phyloP scores from a whole-genome alignment of 495 filamentous ascomycete species.

The Penicillium cataractarum region DNA sequence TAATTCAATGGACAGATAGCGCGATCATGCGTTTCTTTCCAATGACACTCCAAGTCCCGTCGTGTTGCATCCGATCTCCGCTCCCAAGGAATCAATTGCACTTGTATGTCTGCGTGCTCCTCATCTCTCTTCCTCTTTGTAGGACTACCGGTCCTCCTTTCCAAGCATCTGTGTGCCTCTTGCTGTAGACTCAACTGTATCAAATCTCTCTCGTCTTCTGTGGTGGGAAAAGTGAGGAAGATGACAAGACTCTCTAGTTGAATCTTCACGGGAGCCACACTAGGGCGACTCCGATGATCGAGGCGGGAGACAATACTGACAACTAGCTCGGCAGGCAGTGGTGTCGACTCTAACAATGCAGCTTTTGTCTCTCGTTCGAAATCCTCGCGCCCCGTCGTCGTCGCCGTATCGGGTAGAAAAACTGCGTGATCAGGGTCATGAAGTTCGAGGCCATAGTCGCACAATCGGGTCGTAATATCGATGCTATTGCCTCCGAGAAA shows the following conservation, averaged over 20 bases:
- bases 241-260: constrained; percentile 7
- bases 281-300: background rate
- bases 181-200: background rate
- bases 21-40: constrained; percentile 5
- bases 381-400: background rate
- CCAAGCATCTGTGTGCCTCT: background rate
- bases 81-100: constrained; percentile 16
- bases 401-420: background rate
- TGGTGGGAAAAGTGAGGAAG: constrained; percentile 9
- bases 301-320: background rate
- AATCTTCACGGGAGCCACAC: background rate
- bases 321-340: constrained; percentile 5
- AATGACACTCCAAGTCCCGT: constrained; percentile 10
- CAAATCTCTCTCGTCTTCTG: constrained; percentile 3
- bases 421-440: constrained; percentile 17
- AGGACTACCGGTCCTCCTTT: background rate
- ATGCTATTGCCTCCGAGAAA: background rate
- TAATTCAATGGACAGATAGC: constrained; percentile 7
- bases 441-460: constrained; percentile 14
- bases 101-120: background rate
- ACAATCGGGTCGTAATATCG: constrained; percentile 7
- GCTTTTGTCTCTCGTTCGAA: background rate
- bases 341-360: background rate
- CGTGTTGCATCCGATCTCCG: background rate
- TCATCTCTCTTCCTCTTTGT: background rate